Conservation (phyloP, 306 rosid genomes). For the Sindora glabra region DNA sequence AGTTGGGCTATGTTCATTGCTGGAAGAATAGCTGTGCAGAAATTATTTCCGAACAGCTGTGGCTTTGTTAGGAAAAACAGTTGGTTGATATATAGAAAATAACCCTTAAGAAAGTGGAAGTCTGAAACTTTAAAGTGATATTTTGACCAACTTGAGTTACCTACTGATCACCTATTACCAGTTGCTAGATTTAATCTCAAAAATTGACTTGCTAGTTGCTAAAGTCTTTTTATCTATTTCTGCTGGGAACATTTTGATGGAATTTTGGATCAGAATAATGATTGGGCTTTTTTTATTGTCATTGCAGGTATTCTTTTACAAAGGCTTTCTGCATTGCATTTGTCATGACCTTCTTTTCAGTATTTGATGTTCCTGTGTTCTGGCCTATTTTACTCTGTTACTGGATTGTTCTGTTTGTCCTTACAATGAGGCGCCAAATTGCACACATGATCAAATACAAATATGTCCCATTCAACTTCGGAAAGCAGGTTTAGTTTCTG, state of each 20-base stretch:
- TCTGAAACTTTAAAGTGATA: neutral
- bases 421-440: slow-evolving; percentile 91
- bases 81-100: neutral
- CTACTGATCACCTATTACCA: neutral
- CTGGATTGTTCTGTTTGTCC: slow-evolving; percentile 82
- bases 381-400: slow-evolving; percentile 90
- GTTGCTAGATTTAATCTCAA: neutral
- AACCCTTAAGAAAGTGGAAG: neutral
- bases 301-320: slow-evolving; percentile 80
- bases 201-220: neutral
- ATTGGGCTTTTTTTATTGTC: neutral
- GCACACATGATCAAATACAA: slow-evolving; percentile 91
- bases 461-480: slow-evolving; percentile 69
- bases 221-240: neutral
- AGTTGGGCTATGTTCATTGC: neutral
- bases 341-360: slow-evolving; percentile 81
- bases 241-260: neutral
- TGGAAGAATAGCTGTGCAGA: neutral
- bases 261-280: neutral
- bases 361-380: slow-evolving; percentile 88
- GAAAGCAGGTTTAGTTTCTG: slow-evolving; percentile 63
- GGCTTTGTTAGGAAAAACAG: neutral
- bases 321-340: slow-evolving; percentile 78
- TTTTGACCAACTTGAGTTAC: too few relatives aligned
- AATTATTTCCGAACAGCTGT: neutral